These are phyloP conservation scores for Chimonanthus salicifolius DNA, from an alignment of 164 flowering plant genomes.

Conservation along the genomic window DNA sequence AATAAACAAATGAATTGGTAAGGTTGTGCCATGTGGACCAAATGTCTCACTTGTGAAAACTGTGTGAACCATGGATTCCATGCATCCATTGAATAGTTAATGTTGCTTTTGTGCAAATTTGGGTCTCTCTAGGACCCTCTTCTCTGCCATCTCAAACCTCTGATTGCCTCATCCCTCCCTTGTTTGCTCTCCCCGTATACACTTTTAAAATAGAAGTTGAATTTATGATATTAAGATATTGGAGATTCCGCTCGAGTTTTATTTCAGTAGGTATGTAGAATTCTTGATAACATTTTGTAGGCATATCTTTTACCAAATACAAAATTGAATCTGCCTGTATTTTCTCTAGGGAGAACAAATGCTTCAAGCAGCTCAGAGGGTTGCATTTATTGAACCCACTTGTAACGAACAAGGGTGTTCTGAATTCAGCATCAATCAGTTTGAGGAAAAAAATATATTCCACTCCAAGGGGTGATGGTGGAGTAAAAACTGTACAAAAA, in stretches of 20 bases:
- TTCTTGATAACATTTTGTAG: not conserved
- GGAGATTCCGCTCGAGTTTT: not conserved
- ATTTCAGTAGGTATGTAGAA: not conserved
- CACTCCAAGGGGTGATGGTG: not conserved
- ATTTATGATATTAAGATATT: too few relatives aligned
- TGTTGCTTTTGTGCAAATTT: too few relatives aligned
- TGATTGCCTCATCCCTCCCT: not conserved
- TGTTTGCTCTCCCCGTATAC: not conserved
- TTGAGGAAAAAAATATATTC: slow-evolving; percentile 1
- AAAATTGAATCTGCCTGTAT: not conserved
- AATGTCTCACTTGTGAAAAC: too few relatives aligned
- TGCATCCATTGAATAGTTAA: too few relatives aligned
- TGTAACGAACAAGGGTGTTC: not conserved
- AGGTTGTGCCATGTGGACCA: too few relatives aligned
- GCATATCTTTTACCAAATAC: not conserved
- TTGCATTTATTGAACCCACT: not conserved
- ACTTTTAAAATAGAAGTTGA: not conserved
- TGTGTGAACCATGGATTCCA: too few relatives aligned
- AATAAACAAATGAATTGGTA: too few relatives aligned
- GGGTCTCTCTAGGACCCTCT: too few relatives aligned
- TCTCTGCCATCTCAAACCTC: too few relatives aligned
- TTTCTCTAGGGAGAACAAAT: slow-evolving; percentile 1
- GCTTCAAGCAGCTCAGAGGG: slow-evolving; percentile 5
- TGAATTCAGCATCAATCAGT: not conserved
- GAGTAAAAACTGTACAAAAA: slow-evolving; percentile 1